These are phyloP conservation scores for Yamadazyma scolyti DNA, from an alignment of 805 yeast genomes.

Conservation along the genomic window DNA sequence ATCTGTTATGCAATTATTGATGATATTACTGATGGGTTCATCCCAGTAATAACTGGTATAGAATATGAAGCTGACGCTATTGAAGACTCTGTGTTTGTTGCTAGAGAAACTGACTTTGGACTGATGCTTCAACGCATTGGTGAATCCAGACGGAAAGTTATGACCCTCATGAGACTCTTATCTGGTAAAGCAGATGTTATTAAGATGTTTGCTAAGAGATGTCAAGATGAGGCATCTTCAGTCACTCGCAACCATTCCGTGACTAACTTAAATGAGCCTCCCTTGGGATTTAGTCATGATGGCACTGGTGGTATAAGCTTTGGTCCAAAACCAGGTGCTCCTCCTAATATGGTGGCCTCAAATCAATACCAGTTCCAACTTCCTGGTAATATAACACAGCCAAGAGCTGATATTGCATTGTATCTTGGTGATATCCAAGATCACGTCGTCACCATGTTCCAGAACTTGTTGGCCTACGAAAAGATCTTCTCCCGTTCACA, in stretches of 20 bases:
- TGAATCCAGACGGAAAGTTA: constrained; percentile 83
- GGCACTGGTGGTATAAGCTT: constrained; percentile 27
- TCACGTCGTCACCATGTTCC: constrained; percentile 95
- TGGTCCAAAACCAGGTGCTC: constrained; percentile 35
- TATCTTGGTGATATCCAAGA: constrained; percentile 95
- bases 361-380: constrained; percentile 16
- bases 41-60: constrained; percentile 72
- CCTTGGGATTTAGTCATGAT: constrained; percentile 12
- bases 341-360: constrained; percentile 16
- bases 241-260: constrained; percentile 2
- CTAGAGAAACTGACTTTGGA: constrained; percentile 70
- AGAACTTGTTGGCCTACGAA: constrained; percentile 83
- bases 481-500: constrained; percentile 91
- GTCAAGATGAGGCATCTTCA: constrained; percentile 59
- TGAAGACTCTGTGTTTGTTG: constrained; percentile 81
- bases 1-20: constrained; percentile 76
- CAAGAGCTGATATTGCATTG: constrained; percentile 87
- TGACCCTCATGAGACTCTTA: constrained; percentile 85
- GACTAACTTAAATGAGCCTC: constrained; percentile 5
- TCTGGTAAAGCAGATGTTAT: constrained; percentile 96
- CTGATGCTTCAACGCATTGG: constrained; percentile 80
- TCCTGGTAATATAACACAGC: constrained; percentile 38
- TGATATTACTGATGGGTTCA: constrained; percentile 83
- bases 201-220: constrained; percentile 92
- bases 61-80: constrained; percentile 81